A percentile compares a stretch with the other conserved stretches of the same genome.
These are phyloP conservation scores for Labyrinthula sp. DNA, from an alignment of 352 stramenopile species.

Conservation along the genomic window DNA sequence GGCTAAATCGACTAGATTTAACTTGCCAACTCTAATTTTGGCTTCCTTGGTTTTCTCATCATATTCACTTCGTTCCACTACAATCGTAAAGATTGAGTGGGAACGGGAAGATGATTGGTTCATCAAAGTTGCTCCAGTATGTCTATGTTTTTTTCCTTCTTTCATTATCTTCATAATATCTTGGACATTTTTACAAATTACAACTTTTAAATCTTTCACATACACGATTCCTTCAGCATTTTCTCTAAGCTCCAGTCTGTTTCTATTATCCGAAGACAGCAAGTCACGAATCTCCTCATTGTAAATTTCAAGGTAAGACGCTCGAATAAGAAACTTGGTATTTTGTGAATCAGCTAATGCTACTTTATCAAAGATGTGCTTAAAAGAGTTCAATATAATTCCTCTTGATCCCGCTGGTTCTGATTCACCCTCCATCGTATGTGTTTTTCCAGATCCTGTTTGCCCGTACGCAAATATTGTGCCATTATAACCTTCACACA, in stretches of 20 bases:
- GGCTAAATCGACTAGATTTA: constrained; percentile 84
- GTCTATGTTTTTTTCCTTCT: constrained; percentile 72
- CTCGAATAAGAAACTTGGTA: constrained; percentile 79
- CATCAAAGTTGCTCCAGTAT: constrained; percentile 79
- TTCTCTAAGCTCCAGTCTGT: constrained; percentile 72
- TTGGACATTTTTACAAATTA: constrained; percentile 49
- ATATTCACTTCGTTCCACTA: constrained; percentile 53
- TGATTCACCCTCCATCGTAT: constrained; percentile 66
- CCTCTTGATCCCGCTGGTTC: constrained; percentile 60
- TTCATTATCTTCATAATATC: constrained; percentile 76
- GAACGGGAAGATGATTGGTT: constrained; percentile 79
- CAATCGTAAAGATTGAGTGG: constrained; percentile 87
- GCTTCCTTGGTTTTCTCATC: constrained; percentile 51
- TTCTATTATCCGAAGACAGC: constrained; percentile 56
- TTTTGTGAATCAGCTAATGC: constrained; percentile 45
- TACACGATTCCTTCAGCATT: constrained; percentile 77
- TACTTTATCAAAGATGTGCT: constrained; percentile 84
- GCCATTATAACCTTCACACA: constrained; percentile 80
- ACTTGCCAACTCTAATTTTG: constrained; percentile 77
- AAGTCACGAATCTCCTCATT: constrained; percentile 90
- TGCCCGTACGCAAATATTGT: constrained; percentile 88
- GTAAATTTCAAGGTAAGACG: constrained; percentile 89
- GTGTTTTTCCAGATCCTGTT: constrained; percentile 50
- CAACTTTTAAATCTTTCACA: constrained; percentile 68
- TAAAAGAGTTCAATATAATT: constrained; percentile 81